Conservation (phyloP, 2,329 filamentous ascomycete species). For the Emericellopsis atlantica region DNA sequence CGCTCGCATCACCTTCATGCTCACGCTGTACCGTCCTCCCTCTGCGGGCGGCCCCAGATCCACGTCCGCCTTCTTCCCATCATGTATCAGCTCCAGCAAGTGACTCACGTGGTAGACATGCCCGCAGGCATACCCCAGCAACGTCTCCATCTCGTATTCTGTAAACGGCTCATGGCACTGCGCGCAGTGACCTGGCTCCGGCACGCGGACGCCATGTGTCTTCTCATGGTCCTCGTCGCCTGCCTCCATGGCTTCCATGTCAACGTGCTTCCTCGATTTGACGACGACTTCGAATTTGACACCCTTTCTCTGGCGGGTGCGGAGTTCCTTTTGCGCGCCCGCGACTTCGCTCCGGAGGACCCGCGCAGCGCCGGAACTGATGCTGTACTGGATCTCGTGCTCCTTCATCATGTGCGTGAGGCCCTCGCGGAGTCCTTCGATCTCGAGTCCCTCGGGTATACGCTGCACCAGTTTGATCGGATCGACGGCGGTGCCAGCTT, state of each 20-base stretch:
- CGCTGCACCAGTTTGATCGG: conserved; percentile 80
- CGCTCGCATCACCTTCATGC: conserved; percentile 79
- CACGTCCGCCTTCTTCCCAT: conserved; percentile 31
- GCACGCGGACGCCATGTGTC: conserved; percentile 4
- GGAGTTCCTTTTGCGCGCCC: conserved; percentile 66
- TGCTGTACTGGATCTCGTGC: conserved; percentile 89
- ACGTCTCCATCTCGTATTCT: conserved; percentile 53
- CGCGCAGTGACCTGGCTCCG: conserved; percentile 44
- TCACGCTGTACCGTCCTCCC: conserved; percentile 18
- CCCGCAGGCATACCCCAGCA: conserved; percentile 71
- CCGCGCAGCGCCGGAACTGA: conserved; percentile 77
- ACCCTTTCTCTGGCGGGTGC: conserved; percentile 67
- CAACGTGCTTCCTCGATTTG: conserved; percentile 27
- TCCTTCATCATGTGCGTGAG: conserved; percentile 87
- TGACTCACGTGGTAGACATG: conserved; percentile 72
- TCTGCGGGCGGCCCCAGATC: conserved; percentile 26
- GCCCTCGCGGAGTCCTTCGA: conserved; percentile 79
- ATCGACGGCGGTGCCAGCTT: conserved; percentile 88
- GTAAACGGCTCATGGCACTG: conserved; percentile 43
- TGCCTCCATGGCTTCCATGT: conserved; percentile 27
- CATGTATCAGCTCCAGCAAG: conserved; percentile 42
- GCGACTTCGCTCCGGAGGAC: conserved; percentile 83
- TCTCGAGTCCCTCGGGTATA: conserved; percentile 87
- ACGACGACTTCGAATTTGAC: conserved; percentile 75
- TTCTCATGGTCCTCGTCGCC: conserved; percentile 8